phyloP scores from a whole-genome alignment of 2,329 filamentous ascomycete genomes.

The Colletotrichum tamarilloi region DNA sequence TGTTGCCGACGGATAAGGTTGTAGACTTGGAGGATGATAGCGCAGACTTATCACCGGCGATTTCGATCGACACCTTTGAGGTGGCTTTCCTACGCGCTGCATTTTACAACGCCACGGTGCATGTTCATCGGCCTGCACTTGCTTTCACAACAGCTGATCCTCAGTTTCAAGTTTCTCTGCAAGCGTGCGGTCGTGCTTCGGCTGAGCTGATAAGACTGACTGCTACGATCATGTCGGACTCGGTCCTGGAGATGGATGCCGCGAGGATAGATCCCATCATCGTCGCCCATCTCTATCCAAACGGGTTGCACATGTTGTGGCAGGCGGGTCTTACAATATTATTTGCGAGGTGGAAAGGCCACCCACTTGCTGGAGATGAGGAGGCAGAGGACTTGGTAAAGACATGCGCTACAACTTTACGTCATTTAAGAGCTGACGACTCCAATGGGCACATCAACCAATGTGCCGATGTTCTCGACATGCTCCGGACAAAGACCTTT shows the following conservation, averaged over 20 bases:
- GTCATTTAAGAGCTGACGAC: conserved; percentile 33
- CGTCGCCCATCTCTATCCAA: conserved; percentile 38
- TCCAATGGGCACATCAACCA: conserved; percentile 28
- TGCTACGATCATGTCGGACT: neutral
- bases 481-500: conserved; percentile 38
- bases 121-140: conserved; percentile 40
- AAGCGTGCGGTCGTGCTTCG: conserved; percentile 35
- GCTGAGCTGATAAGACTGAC: conserved; percentile 17
- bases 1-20: conserved; percentile 5
- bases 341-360: conserved; percentile 39
- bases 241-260: neutral
- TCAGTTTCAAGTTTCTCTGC: conserved; percentile 37
- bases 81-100: conserved; percentile 34
- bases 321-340: conserved; percentile 40
- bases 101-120: conserved; percentile 38
- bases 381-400: conserved; percentile 35
- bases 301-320: conserved; percentile 42
- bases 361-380: conserved; percentile 18
- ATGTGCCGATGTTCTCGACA: conserved; percentile 39
- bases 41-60: neutral
- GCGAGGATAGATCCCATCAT: conserved; percentile 4
- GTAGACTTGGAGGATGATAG: conserved; percentile 24
- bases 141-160: conserved; percentile 39
- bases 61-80: neutral
- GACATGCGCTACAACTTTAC: conserved; percentile 34